phyloP scores from a whole-genome alignment of 2,329 filamentous ascomycete genomes.

The Hypoxylon sp. region DNA sequence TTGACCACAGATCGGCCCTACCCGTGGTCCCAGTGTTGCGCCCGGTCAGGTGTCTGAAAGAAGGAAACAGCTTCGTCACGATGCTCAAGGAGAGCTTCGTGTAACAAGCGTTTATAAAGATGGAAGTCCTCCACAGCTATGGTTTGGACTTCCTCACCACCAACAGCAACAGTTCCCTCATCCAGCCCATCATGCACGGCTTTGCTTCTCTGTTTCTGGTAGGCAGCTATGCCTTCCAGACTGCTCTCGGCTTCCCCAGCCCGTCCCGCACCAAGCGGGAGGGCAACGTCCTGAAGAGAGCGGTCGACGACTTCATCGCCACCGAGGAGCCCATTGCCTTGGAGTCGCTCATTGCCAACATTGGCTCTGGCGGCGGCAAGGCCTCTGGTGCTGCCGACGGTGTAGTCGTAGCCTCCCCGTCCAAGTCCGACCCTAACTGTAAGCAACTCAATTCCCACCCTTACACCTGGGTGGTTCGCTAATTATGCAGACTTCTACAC shows the following conservation, averaged over 20 bases:
- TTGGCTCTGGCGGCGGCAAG: slow-evolving; percentile 63
- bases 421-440: slow-evolving; percentile 64
- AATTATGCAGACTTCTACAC: slow-evolving; percentile 72
- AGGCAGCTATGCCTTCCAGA: slow-evolving; percentile 60
- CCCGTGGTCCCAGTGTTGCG: slow-evolving; percentile 19
- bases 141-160: slow-evolving; percentile 32
- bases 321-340: slow-evolving; percentile 62
- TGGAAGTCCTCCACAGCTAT: slow-evolving; percentile 39
- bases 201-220: slow-evolving; percentile 60
- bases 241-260: slow-evolving; percentile 57
- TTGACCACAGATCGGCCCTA: slow-evolving; percentile 36
- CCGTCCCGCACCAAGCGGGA: slow-evolving; percentile 45
- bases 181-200: slow-evolving; percentile 59
- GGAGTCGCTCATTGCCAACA: slow-evolving; percentile 64
- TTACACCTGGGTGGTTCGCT: slow-evolving; percentile 9
- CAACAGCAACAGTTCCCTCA: slow-evolving; percentile 40
- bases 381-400: slow-evolving; percentile 58
- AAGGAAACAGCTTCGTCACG: slow-evolving; percentile 27
- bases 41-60: slow-evolving; percentile 31
- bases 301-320: slow-evolving; percentile 62
- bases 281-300: slow-evolving; percentile 54
- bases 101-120: slow-evolving; percentile 38
- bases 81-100: slow-evolving; percentile 30
- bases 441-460: slow-evolving; percentile 41
- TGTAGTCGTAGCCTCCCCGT: slow-evolving; percentile 66